Percentiles rank a stretch among this genome's conserved stretches.
Evolutionary conservation across 345 rosid species (phyloP).

Genomic region (Gossypium anomalum): DNA sequence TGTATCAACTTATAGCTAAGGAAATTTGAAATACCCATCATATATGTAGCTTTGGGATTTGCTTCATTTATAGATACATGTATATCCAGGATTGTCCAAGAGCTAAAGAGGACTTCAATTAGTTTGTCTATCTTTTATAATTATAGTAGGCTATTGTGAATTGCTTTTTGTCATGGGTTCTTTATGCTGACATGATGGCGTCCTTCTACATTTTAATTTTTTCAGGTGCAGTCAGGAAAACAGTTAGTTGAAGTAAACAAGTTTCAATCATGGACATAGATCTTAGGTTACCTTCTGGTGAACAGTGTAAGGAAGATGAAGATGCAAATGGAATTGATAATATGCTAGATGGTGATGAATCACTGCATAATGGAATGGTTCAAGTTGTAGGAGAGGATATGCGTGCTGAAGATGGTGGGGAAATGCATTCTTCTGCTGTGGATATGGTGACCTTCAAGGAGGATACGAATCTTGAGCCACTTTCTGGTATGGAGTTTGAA

Average conservation of each 20-base stretch:
- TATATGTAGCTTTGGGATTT: not conserved
- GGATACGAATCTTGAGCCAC: slow-evolving; percentile 52
- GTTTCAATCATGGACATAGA: slow-evolving; percentile 44
- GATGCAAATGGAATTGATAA: slow-evolving; percentile 44
- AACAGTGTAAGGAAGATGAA: slow-evolving; percentile 47
- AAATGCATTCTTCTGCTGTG: slow-evolving; percentile 24
- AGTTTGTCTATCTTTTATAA: not conserved
- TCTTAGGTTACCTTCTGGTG: slow-evolving; percentile 68
- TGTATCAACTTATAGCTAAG: not conserved
- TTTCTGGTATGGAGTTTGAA: slow-evolving; percentile 62
- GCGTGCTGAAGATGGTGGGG: slow-evolving; percentile 32
- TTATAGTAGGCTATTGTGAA: not conserved
- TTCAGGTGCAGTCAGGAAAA: slow-evolving; percentile 1
- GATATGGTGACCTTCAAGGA: slow-evolving; percentile 34
- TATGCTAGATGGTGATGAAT: slow-evolving; percentile 37
- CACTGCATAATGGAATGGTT: slow-evolving; percentile 36
- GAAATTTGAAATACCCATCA: not conserved
- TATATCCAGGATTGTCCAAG: not conserved
- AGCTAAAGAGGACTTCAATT: not conserved
- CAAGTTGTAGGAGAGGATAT: slow-evolving; percentile 34
- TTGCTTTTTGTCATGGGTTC: not conserved
- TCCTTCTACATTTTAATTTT: not conserved
- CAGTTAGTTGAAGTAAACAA: slow-evolving; percentile 3
- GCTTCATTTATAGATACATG: not conserved
- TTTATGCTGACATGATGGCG: not conserved